These are phyloP conservation scores for Calonectria honghensis DNA, from an alignment of 2,329 filamentous ascomycete species.

Conservation along the genomic window DNA sequence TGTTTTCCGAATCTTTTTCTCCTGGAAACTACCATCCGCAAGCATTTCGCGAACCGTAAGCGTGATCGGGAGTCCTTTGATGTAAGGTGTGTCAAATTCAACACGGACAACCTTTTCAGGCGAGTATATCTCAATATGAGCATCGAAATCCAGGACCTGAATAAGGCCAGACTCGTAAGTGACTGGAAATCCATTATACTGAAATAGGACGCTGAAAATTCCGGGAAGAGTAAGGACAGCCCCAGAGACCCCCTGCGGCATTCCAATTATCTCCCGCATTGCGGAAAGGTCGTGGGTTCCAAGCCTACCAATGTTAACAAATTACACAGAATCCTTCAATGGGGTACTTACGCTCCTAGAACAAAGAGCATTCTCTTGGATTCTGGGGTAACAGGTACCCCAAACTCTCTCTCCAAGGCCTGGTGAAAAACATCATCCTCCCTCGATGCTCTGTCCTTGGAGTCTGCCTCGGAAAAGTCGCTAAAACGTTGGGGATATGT, in stretches of 20 bases:
- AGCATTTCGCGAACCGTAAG: slow-evolving; percentile 65
- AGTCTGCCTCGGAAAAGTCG: slow-evolving; percentile 42
- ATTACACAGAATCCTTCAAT: background rate
- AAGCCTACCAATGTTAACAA: slow-evolving; percentile 19
- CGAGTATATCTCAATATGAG: slow-evolving; percentile 69
- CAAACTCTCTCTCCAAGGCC: slow-evolving; percentile 46
- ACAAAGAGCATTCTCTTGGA: slow-evolving; percentile 28
- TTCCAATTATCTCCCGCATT: slow-evolving; percentile 42
- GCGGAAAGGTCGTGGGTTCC: slow-evolving; percentile 39
- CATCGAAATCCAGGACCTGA: slow-evolving; percentile 69
- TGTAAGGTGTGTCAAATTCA: slow-evolving; percentile 72
- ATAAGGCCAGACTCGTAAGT: slow-evolving; percentile 74
- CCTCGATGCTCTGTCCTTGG: slow-evolving; percentile 14
- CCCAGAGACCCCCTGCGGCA: slow-evolving; percentile 41
- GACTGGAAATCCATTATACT: slow-evolving; percentile 63
- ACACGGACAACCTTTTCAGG: slow-evolving; percentile 70
- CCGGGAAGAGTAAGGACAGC: slow-evolving; percentile 33
- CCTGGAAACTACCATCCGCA: slow-evolving; percentile 56
- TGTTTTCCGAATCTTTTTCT: slow-evolving; percentile 58
- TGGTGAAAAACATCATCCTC: slow-evolving; percentile 44
- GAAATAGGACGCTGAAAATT: slow-evolving; percentile 50
- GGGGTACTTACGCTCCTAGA: slow-evolving; percentile 32
- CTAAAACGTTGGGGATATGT: slow-evolving; percentile 66
- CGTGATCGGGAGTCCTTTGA: slow-evolving; percentile 69
- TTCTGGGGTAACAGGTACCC: slow-evolving; percentile 30